These are phyloP conservation scores for Carex pumila DNA, from an alignment of 176 grass and related monocot genomes.

Conservation along the genomic window DNA sequence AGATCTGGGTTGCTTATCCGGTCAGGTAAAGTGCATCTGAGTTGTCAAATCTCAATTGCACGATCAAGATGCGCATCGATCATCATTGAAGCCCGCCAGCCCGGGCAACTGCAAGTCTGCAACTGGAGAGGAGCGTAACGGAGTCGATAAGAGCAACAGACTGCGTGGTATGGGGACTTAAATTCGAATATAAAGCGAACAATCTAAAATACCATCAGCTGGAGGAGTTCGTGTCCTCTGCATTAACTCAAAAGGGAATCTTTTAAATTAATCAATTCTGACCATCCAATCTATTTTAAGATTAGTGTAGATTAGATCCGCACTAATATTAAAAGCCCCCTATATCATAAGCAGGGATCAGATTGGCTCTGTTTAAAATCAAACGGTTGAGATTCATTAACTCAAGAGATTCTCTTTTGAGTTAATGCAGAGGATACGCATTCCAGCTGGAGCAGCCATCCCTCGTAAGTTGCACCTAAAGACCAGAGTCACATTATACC, in stretches of 20 bases:
- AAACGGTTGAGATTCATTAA: too few species aligned
- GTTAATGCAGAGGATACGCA: too few species aligned
- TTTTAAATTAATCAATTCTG: too few species aligned
- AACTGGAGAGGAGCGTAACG: neutral
- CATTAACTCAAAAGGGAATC: too few species aligned
- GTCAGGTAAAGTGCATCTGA: neutral
- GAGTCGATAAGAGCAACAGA: neutral
- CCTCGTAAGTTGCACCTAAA: neutral
- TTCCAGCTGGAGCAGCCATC: neutral
- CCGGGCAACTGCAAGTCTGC: neutral
- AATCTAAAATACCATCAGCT: neutral
- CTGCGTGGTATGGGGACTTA: neutral
- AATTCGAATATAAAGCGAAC: neutral
- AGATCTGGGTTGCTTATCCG: neutral
- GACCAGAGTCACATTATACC: neutral
- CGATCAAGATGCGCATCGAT: neutral
- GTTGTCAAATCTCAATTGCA: neutral
- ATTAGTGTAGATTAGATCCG: too few species aligned
- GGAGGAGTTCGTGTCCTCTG: neutral
- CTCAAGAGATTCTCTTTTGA: too few species aligned
- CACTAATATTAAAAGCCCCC: too few species aligned
- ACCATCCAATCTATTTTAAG: too few species aligned
- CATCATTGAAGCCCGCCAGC: neutral
- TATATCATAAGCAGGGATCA: too few species aligned
- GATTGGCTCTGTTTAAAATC: too few species aligned